phyloP scores from a whole-genome alignment of 768 basidiomycete species.

The Mycena rosella region DNA sequence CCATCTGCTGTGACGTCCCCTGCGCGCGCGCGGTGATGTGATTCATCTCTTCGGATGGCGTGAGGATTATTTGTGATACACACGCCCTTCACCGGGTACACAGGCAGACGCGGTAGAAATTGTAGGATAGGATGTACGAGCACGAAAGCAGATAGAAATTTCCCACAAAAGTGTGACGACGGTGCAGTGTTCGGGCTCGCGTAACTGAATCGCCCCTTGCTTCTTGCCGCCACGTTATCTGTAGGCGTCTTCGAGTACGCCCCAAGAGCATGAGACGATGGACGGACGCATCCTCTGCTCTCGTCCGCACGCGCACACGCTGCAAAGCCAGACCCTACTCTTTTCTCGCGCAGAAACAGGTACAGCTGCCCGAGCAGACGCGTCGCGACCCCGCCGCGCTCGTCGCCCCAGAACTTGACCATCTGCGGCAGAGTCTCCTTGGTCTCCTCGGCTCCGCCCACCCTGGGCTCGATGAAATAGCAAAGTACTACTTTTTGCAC shows the following conservation, averaged over 20 bases:
- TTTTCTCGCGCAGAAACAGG: slow-evolving; percentile 19
- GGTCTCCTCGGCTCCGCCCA: slow-evolving; percentile 89
- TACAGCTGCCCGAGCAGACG: slow-evolving; percentile 5
- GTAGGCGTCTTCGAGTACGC: not conserved
- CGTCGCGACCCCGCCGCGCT: slow-evolving; percentile 76
- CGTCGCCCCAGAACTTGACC: slow-evolving; percentile 78
- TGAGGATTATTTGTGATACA: not conserved
- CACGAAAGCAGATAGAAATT: not conserved
- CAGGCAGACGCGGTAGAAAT: not conserved
- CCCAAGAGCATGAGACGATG: slow-evolving; percentile 34
- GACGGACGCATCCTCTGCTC: slow-evolving; percentile 22
- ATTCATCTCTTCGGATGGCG: not conserved
- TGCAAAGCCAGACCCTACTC: slow-evolving; percentile 36
- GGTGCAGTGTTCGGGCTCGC: not conserved
- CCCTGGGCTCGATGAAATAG: slow-evolving; percentile 87
- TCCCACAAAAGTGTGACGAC: slow-evolving; percentile 12
- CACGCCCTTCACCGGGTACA: not conserved
- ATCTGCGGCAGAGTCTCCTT: slow-evolving; percentile 79
- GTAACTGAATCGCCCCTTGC: not conserved
- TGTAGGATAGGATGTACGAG: not conserved
- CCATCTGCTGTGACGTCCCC: slow-evolving; percentile 50
- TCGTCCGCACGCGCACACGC: slow-evolving; percentile 23
- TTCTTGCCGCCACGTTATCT: slow-evolving; percentile 22
- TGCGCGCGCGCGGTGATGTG: slow-evolving; percentile 42
- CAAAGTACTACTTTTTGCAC: slow-evolving; percentile 92